Conservation (phyloP, 1,284 basidiomycete species). For the Apiotrichum brassicae region DNA sequence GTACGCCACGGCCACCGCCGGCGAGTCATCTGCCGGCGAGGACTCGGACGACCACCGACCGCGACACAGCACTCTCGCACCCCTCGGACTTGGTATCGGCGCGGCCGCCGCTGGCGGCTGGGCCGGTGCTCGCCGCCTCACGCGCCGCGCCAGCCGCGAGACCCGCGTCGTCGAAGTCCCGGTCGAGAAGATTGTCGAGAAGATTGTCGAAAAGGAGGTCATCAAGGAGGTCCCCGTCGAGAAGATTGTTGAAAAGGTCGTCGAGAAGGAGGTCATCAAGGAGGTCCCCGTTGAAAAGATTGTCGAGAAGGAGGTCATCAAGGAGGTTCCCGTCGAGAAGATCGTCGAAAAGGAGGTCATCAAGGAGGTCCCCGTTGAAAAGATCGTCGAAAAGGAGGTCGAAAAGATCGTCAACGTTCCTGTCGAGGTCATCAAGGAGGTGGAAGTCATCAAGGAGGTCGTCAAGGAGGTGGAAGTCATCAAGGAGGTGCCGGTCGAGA, state of each 20-base stretch:
- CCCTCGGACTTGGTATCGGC: constrained; percentile 17
- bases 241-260: constrained; percentile 18
- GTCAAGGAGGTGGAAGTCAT: constrained; percentile 13
- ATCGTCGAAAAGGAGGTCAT: constrained; percentile 32
- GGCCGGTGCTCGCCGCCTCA: constrained; percentile 23
- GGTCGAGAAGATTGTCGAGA: constrained; percentile 37
- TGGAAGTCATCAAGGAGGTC: constrained; percentile 26
- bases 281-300: constrained; percentile 26
- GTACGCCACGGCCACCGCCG: constrained; percentile 36
- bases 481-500: constrained; percentile 27
- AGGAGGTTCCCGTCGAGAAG: constrained; percentile 41
- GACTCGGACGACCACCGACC: constrained; percentile 52
- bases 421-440: constrained; percentile 26
- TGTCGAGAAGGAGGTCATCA: constrained; percentile 30
- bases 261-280: constrained; percentile 34
- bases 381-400: constrained; percentile 40
- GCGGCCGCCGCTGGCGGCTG: constrained; percentile 25
- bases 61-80: constrained; percentile 3
- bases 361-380: constrained; percentile 34
- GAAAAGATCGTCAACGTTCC: constrained; percentile 44
- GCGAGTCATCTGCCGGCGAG: constrained; percentile 49
- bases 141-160: constrained; percentile 10
- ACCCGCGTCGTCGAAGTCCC: constrained; percentile 35
- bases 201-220: constrained; percentile 15
- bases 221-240: constrained; percentile 29